Percentiles rank a stretch among this genome's conserved stretches.
phyloP scores from a whole-genome alignment of 2,329 filamentous ascomycete genomes.

The Alternaria burnsii region DNA sequence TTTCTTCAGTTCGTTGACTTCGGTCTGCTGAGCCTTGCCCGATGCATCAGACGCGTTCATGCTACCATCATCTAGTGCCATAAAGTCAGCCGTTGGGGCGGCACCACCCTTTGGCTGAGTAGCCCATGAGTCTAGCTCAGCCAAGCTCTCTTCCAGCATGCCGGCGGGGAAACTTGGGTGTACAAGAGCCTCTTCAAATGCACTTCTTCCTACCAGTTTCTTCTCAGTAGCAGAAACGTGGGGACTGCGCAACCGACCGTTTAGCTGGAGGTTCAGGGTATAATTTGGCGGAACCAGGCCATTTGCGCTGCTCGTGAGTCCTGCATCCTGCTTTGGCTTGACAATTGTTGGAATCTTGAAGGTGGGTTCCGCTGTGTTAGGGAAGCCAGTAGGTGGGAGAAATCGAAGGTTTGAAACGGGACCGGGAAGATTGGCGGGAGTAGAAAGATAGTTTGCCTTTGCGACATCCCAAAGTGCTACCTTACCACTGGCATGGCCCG shows the following conservation, averaged over 20 bases:
- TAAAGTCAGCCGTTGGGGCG: conserved; percentile 45
- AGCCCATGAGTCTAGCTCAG: conserved; percentile 45
- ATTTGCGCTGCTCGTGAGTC: conserved; percentile 40
- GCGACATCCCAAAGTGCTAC: conserved; percentile 83
- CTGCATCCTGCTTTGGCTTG: conserved; percentile 79
- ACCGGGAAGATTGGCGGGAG: conserved; percentile 76
- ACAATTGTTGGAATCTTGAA: conserved; percentile 69
- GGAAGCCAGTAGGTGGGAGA: conserved; percentile 66
- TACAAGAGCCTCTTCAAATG: conserved; percentile 54
- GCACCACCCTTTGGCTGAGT: conserved; percentile 26
- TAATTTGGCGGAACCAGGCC: conserved; percentile 65
- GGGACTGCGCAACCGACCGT: conserved; percentile 36
- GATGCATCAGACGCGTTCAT: conserved; percentile 7
- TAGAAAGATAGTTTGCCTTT: conserved; percentile 71
- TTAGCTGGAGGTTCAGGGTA: conserved; percentile 71
- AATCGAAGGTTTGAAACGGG: conserved; percentile 85
- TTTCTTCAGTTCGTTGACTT: conserved; percentile 48
- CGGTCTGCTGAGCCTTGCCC: conserved; percentile 28
- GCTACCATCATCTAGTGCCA: conserved; percentile 28
- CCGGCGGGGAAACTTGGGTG: conserved; percentile 54
- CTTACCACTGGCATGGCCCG: conserved; percentile 82
- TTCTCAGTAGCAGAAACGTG: conserved; percentile 43
- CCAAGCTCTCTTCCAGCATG: conserved; percentile 51
- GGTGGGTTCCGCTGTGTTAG: conserved; percentile 45
- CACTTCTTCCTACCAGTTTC: conserved; percentile 24